These are phyloP conservation scores for Magnaporthiopsis poae DNA, from an alignment of 2,329 filamentous ascomycete species.

Conservation along the genomic window DNA sequence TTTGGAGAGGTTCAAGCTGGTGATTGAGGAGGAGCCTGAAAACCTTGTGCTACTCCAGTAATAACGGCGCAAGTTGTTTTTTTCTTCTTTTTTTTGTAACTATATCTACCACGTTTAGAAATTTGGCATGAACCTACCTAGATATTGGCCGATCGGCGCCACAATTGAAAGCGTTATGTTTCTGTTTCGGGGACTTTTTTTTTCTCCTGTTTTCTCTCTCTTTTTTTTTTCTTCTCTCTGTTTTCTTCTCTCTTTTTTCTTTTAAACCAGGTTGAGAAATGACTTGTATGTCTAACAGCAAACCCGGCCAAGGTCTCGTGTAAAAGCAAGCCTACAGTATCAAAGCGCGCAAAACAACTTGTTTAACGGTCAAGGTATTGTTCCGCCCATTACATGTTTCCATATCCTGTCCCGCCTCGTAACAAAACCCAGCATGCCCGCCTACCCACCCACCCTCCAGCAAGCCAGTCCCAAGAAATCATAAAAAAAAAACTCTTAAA, in stretches of 20 bases:
- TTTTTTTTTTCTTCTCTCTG: too few relatives aligned
- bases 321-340: too few relatives aligned
- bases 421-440: neutral
- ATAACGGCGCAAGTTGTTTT: neutral
- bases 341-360: neutral
- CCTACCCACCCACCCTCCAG: too few relatives aligned
- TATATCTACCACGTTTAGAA: neutral
- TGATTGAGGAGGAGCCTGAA: constrained; percentile 72
- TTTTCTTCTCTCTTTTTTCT: too few relatives aligned
- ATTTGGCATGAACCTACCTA: neutral
- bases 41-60: constrained; percentile 46
- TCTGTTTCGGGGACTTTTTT: neutral
- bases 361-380: neutral
- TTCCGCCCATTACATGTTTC: neutral
- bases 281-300: too few relatives aligned
- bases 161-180: neutral
- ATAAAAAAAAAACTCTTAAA: neutral
- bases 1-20: constrained; percentile 73
- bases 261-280: too few relatives aligned
- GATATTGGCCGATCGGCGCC: neutral
- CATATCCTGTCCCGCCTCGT: neutral
- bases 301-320: too few relatives aligned
- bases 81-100: neutral
- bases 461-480: too few relatives aligned
- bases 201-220: too few relatives aligned